Evolutionary conservation across 306 rosid species (phyloP), one percentile per base, ranked within the genome.

Genomic region (Medicago truncatula): DNA sequence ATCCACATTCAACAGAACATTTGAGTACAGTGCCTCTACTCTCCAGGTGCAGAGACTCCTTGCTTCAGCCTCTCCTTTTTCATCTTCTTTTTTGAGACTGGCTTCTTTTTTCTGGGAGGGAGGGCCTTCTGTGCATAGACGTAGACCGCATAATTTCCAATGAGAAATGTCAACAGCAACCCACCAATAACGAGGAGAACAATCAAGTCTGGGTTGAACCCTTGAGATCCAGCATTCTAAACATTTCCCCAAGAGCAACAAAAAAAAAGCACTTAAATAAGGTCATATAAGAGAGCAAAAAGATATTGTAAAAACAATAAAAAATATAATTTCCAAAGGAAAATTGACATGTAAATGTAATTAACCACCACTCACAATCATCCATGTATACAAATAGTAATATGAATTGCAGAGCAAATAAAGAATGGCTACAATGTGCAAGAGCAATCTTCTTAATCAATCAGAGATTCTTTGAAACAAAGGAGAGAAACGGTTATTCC

Each of bases 1-100:
- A 81, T 79, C 43, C 44, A 31, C 5, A 61, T 15, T 31, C 41
- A 76, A 60, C 69, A 77, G 46, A 61, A 70, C 57, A 41, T 53
- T 50, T 41, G 59, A 71, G 75, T 47, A 61, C 66, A 59, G 17
- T 31, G 77, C 56, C 18, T 67, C 83, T 87, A 96, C 84, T 96
- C 99, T 81, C 99, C 99, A 34, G 99, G 99, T 67, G 97, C 99
- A 79, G 99, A 92, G 69, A 92, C 85, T 9, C 99, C 99, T 86
- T 96, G 97, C 90, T 85, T 96, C 91, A 96, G 86, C 79, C 89
- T 89, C 84, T 96, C 99, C 84, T 14, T 96, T 71, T 83, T 92
- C 91, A 96, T 87, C 92, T 96, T 96, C 96, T 96, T 96, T 89
- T 96, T 96, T 15, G 99, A 96, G 53, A 96, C 52, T 3, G 91